Evolutionary conservation across 345 rosid species (phyloP).

Genomic region (Brassica napus): DNA sequence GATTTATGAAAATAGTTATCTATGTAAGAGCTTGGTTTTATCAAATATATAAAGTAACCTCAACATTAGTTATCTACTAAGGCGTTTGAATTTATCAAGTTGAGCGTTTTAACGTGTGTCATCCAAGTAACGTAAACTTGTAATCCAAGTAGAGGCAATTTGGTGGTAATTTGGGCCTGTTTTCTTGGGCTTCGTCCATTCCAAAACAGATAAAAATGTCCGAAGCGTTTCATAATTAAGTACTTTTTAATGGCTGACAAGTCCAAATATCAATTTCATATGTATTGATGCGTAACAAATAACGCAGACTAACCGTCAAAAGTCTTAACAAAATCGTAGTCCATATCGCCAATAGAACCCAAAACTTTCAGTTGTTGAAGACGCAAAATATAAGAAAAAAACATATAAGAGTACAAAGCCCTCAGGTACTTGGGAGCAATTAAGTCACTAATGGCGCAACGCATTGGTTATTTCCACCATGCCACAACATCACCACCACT

Average conservation of each 20-base stretch:
- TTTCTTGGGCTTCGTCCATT: background rate
- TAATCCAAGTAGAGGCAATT: background rate
- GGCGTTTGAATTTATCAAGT: background rate
- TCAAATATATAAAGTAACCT: background rate
- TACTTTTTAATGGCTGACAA: background rate
- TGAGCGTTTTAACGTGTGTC: no score
- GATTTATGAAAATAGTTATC: background rate
- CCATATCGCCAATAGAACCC: background rate
- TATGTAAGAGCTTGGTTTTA: background rate
- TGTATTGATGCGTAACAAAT: no score
- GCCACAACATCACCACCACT: conserved; percentile 21
- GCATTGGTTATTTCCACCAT: background rate
- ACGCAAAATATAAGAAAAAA: background rate
- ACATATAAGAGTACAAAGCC: background rate
- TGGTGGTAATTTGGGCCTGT: background rate
- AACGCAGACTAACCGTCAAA: background rate
- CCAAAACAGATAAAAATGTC: background rate
- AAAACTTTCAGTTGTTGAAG: background rate
- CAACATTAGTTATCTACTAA: background rate
- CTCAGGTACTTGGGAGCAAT: background rate
- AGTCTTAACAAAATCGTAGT: background rate
- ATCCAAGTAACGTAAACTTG: background rate
- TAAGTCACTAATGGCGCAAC: conserved; percentile 5
- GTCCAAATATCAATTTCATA: no score
- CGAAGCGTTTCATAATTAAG: background rate